Conservation (phyloP, 495 filamentous ascomycete species). For the Penicillium pancosmium region DNA sequence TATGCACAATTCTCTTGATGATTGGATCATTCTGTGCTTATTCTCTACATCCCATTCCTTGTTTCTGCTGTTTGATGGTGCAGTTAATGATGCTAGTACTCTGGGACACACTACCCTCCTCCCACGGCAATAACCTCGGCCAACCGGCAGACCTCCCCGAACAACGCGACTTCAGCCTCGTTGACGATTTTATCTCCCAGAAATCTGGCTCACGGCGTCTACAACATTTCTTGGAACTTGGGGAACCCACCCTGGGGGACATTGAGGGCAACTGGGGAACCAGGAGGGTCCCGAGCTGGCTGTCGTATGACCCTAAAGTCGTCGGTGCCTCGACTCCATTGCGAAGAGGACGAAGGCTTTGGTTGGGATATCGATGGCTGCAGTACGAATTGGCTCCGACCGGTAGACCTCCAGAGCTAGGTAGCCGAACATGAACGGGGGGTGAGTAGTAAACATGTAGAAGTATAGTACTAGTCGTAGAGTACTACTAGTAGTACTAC, state of each 20-base stretch:
- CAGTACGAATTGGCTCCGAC: constrained; percentile 9
- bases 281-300: constrained; percentile 6
- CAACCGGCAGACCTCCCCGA: constrained; percentile 17
- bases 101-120: too few species aligned
- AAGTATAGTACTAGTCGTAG: background rate
- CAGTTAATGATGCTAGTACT: too few species aligned
- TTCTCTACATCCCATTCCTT: too few species aligned
- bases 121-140: constrained; percentile 12
- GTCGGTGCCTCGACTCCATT: constrained; percentile 13
- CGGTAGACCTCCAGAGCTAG: background rate
- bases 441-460: too few species aligned
- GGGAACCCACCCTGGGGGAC: background rate
- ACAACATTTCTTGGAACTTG: background rate
- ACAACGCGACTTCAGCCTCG: background rate
- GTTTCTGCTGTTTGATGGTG: too few species aligned
- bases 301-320: constrained; percentile 16
- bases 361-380: constrained; percentile 10
- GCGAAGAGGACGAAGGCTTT: constrained; percentile 10
- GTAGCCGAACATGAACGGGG: too few species aligned
- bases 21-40: too few species aligned
- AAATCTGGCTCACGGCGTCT: background rate
- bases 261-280: background rate
- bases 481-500: background rate
- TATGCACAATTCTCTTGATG: too few species aligned
- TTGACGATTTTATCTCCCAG: background rate